Base-by-base conservation (phyloP, 192 early-diverging fungal species). In the Coemansia sp. region DNA sequence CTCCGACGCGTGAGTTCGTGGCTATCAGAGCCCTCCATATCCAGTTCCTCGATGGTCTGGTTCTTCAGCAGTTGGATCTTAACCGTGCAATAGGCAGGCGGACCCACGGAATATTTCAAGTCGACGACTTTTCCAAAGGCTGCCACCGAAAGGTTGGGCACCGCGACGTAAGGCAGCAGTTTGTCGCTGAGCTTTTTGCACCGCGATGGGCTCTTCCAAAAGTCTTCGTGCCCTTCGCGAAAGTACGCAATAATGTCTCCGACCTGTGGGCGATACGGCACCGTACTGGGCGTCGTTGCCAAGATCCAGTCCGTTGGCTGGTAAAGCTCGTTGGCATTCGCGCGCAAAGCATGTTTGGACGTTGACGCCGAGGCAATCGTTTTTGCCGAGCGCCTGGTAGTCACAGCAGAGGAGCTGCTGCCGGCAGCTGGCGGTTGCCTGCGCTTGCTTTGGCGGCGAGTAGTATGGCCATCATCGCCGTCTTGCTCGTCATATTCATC, bases 41-140 rank as follows among this genome's bases (percentile, higher is more conserved):
- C 67, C 22, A 83, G 70, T 10, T 84, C 82, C 5, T 84, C 80
- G 20, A 87, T 67, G 18, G 84, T 82, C 24, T 74, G 78, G 20
- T 76, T 52, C 13, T 59, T 24, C 0, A 79, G 69, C 35, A 86
- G 52, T 49, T 83, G 65, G 15, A 90, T 59, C 58, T 84, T 86
- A 11, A 87, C 65, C 1, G 76, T 78, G 66, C 91, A 92, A 69
- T 80, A 89, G 0, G 88, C 83, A 3, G 89, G 91, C 8, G 89
- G 91, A 0, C 91, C 91, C 9, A 91, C 88, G 7, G 78, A 71
- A 75, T 89, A 92, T 24, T 75, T 73, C 61, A 88, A 73, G 24
- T 77, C 68, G 1, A 74, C 72, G 1, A 92, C 86, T 18, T 78
- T 80, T 9, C 84, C 88, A 80, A 88, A 91, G 3, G 78, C 83